Evolutionary conservation across 176 grass and related monocot species (phyloP).

Genomic region (Panicum miliaceum): DNA sequence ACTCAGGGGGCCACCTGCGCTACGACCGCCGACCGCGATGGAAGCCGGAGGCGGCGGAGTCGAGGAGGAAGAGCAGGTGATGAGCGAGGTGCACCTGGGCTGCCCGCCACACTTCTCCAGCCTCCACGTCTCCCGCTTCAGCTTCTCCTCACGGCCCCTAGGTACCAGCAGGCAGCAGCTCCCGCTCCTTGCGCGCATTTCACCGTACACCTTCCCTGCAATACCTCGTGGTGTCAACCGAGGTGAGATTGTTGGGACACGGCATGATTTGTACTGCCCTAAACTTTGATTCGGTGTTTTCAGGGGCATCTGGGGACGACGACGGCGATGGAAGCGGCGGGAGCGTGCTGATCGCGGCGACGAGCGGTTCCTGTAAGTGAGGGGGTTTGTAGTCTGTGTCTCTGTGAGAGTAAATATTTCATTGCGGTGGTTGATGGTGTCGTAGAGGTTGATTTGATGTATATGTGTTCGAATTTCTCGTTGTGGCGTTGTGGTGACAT

Average conservation of each 20-base stretch:
- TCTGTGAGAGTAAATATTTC: background rate
- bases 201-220: slow-evolving; percentile 41
- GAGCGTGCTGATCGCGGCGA: background rate
- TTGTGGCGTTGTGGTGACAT: background rate
- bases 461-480: background rate
- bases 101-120: slow-evolving; percentile 65
- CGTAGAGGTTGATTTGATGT: background rate
- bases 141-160: slow-evolving; percentile 53
- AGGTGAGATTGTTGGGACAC: background rate
- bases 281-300: background rate
- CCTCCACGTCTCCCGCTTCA: slow-evolving; percentile 69
- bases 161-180: background rate
- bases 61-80: slow-evolving; percentile 72
- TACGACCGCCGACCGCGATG: slow-evolving; percentile 10
- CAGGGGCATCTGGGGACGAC: background rate
- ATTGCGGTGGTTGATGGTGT: slow-evolving; percentile 16
- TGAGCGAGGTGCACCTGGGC: slow-evolving; percentile 92
- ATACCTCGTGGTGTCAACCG: background rate
- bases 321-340: background rate
- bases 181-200: slow-evolving; percentile 44
- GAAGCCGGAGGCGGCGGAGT: slow-evolving; percentile 18
- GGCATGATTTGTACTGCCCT: background rate
- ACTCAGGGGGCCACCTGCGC: background rate
- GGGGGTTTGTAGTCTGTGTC: background rate
- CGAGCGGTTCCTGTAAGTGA: slow-evolving; percentile 19